These are phyloP conservation scores for Citrus glauca DNA, from an alignment of 345 rosid genomes.

Conservation along the genomic window DNA sequence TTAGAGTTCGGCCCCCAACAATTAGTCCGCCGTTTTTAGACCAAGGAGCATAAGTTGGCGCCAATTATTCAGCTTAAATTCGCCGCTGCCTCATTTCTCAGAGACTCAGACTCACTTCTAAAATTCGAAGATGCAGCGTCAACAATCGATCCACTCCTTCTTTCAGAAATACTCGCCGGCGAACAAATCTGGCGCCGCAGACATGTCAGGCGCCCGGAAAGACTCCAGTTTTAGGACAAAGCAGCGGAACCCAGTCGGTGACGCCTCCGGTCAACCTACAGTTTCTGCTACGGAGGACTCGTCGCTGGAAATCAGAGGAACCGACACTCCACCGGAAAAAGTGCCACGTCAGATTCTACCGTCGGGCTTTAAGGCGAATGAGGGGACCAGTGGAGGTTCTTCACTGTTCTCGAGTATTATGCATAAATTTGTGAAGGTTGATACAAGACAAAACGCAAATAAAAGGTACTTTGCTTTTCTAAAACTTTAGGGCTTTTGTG, in stretches of 20 bases:
- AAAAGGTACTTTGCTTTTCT: constrained; percentile 35
- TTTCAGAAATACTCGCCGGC: constrained; percentile 56
- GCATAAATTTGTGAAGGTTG: constrained; percentile 83
- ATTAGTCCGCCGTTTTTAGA: constrained; percentile 6
- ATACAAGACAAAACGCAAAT: constrained; percentile 30
- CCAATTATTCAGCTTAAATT: constrained; percentile 22
- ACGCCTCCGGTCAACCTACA: constrained; percentile 10
- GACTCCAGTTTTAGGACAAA: constrained; percentile 19
- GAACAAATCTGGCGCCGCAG: constrained; percentile 24
- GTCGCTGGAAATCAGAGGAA: constrained; percentile 51
- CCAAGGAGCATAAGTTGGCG: constrained; percentile 35
- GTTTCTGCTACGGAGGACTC: constrained; percentile 22
- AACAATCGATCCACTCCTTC: constrained; percentile 71
- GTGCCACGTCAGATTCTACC: constrained; percentile 70
- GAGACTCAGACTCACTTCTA: neutral
- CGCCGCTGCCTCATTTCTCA: neutral
- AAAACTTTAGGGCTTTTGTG: neutral
- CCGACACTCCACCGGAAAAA: constrained; percentile 93
- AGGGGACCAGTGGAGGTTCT: constrained; percentile 26
- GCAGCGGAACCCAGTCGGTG: constrained; percentile 16
- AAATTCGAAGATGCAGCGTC: constrained; percentile 64
- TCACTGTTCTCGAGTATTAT: constrained; percentile 73
- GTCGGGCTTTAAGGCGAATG: constrained; percentile 23
- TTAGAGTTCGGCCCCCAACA: neutral
- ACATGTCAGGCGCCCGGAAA: constrained; percentile 10